A percentile compares a stretch with the other conserved stretches of the same genome.
These are phyloP conservation scores for Globisporangium spiculum DNA, from an alignment of 352 stramenopile genomes.

Conservation along the genomic window DNA sequence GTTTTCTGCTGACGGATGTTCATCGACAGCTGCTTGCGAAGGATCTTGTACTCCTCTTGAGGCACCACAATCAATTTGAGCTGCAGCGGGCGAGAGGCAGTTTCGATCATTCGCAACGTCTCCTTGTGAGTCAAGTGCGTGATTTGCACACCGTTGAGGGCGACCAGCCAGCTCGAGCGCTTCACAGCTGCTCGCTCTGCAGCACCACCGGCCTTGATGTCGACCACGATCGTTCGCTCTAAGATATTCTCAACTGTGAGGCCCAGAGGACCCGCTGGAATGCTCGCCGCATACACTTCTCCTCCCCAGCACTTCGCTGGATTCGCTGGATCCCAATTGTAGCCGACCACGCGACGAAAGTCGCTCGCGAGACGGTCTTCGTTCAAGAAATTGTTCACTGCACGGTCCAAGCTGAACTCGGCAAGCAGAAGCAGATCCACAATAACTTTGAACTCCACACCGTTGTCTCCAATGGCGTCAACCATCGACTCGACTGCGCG, in stretches of 20 bases:
- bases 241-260: slow-evolving; percentile 87
- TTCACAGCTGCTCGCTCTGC: slow-evolving; percentile 76
- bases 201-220: slow-evolving; percentile 80
- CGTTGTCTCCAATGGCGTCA: slow-evolving; percentile 55
- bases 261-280: slow-evolving; percentile 76
- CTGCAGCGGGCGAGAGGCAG: slow-evolving; percentile 59
- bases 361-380: slow-evolving; percentile 76
- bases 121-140: slow-evolving; percentile 86
- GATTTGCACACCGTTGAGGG: slow-evolving; percentile 69
- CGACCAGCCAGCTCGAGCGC: slow-evolving; percentile 81
- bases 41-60: slow-evolving; percentile 65
- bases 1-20: slow-evolving; percentile 86
- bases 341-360: slow-evolving; percentile 72
- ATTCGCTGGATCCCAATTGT: slow-evolving; percentile 62
- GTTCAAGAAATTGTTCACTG: slow-evolving; percentile 82
- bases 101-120: slow-evolving; percentile 83
- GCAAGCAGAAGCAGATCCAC: slow-evolving; percentile 71
- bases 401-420: slow-evolving; percentile 77
- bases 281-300: slow-evolving; percentile 61
- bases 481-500: slow-evolving; percentile 81
- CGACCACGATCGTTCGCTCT: slow-evolving; percentile 81
- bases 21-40: slow-evolving; percentile 76
- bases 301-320: slow-evolving; percentile 44
- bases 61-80: slow-evolving; percentile 72
- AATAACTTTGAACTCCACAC: slow-evolving; percentile 69